A percentile compares a stretch with the other conserved stretches of the same genome.
These are phyloP conservation scores for Evernia prunastri DNA, from an alignment of 495 filamentous ascomycete genomes.

Conservation along the genomic window DNA sequence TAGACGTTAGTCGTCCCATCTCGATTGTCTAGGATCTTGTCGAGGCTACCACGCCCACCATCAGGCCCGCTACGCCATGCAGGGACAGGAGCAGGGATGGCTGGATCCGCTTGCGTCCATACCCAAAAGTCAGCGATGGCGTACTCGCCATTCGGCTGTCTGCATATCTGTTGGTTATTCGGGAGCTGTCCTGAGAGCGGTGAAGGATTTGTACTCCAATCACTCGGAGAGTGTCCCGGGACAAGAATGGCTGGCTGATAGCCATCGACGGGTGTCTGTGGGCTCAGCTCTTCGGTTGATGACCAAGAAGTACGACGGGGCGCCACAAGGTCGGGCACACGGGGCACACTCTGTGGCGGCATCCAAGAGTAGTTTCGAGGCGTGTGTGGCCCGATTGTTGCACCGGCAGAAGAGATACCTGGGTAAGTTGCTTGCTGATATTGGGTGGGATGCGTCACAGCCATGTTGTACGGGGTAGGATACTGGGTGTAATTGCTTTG, in stretches of 20 bases:
- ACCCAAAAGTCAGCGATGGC: constrained; percentile 61
- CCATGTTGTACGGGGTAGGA: constrained; percentile 20
- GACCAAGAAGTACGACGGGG: constrained; percentile 61
- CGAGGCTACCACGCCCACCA: constrained; percentile 55
- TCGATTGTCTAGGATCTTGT: constrained; percentile 86
- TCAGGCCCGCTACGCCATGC: constrained; percentile 66
- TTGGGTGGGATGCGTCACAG: constrained; percentile 15
- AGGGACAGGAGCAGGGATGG: constrained; percentile 84
- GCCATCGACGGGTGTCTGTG: constrained; percentile 52
- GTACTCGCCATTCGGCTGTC: constrained; percentile 46
- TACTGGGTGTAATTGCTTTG: constrained; percentile 23
- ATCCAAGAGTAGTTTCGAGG: constrained; percentile 34
- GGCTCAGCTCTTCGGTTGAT: constrained; percentile 60
- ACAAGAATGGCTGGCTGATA: constrained; percentile 44
- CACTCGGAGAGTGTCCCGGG: constrained; percentile 56
- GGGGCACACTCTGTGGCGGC: constrained; percentile 44
- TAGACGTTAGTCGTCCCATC: constrained; percentile 91
- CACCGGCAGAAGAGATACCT: constrained; percentile 10
- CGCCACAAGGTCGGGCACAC: constrained; percentile 48
- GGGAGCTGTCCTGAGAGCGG: constrained; percentile 50
- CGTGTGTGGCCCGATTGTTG: constrained; percentile 19
- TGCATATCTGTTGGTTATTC: constrained; percentile 39
- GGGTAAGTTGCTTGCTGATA: constrained; percentile 21
- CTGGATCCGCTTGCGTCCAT: constrained; percentile 65
- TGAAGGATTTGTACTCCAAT: constrained; percentile 50